These are phyloP conservation scores for Vanderwaltozyma tropicalis DNA, from an alignment of 805 yeast genomes.

Conservation along the genomic window DNA sequence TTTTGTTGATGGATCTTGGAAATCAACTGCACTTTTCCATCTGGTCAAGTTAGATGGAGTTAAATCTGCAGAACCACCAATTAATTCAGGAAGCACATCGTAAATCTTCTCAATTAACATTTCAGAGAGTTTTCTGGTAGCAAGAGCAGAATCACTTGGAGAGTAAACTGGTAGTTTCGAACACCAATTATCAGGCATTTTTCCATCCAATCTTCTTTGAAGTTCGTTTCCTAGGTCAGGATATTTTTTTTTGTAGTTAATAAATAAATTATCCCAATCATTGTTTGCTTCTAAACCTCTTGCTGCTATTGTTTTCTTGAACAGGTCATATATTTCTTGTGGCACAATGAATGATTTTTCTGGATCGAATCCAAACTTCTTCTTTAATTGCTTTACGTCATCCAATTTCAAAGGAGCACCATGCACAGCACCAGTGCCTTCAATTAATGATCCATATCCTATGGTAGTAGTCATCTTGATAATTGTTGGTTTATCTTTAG, in stretches of 20 bases:
- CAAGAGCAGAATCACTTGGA: conserved; percentile 70
- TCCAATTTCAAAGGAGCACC: conserved; percentile 94
- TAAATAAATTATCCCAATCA: conserved; percentile 64
- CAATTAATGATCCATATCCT: conserved; percentile 81
- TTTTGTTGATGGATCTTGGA: conserved; percentile 76
- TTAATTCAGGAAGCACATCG: conserved; percentile 67
- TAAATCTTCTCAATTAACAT: conserved; percentile 54
- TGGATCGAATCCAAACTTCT: conserved; percentile 81
- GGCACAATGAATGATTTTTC: conserved; percentile 70
- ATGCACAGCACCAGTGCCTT: conserved; percentile 88
- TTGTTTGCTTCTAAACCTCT: conserved; percentile 59
- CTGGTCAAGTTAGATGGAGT: conserved; percentile 95
- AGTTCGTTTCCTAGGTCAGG: conserved; percentile 75
- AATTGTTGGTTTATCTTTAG: conserved; percentile 74
- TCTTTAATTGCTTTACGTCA: conserved; percentile 80
- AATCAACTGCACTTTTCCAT: conserved; percentile 73
- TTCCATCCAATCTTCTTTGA: conserved; percentile 62
- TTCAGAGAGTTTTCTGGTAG: conserved; percentile 92
- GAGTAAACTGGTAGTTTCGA: conserved; percentile 68
- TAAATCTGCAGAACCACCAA: conserved; percentile 98
- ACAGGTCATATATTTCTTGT: conserved; percentile 67
- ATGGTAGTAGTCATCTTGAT: conserved; percentile 84
- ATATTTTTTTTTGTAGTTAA: conserved; percentile 52
- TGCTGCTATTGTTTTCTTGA: conserved; percentile 41
- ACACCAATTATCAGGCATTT: conserved; percentile 79